A percentile compares a stretch with the other conserved stretches of the same genome.
These are phyloP conservation scores for Gastrolobium bilobum DNA, from an alignment of 306 rosid genomes.

Conservation along the genomic window DNA sequence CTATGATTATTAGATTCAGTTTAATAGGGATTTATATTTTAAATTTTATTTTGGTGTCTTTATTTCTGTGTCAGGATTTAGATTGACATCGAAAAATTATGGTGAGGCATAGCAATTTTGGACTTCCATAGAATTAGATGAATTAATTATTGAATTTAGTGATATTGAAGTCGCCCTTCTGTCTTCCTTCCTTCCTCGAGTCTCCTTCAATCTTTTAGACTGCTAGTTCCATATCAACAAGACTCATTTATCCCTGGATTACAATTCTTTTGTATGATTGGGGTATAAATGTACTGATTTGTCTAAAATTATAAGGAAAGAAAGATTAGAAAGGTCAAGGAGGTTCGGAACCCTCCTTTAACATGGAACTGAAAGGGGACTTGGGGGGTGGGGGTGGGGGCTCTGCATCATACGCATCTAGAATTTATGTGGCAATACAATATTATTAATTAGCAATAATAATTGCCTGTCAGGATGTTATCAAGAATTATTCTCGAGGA, in stretches of 20 bases:
- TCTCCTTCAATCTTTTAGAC: slow-evolving; percentile 23
- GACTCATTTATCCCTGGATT: slow-evolving; percentile 1
- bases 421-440: slow-evolving; percentile 36
- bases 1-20: slow-evolving; percentile 15
- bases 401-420: slow-evolving; percentile 19
- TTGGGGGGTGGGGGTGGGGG: slow-evolving; percentile 7
- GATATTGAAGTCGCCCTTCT: slow-evolving; percentile 2
- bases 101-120: not conserved
- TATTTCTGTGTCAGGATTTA: slow-evolving; percentile 13
- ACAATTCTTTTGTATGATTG: slow-evolving; percentile 11
- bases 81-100: slow-evolving; percentile 28
- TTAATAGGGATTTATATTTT: slow-evolving; percentile 1
- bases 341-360: slow-evolving; percentile 22
- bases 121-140: not conserved
- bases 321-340: slow-evolving; percentile 5
- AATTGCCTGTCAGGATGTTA: slow-evolving; percentile 68
- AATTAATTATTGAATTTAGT: slow-evolving; percentile 17
- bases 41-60: slow-evolving; percentile 31
- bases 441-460: slow-evolving; percentile 46
- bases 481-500: slow-evolving; percentile 55
- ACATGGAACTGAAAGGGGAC: not conserved
- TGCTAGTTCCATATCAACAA: slow-evolving; percentile 4
- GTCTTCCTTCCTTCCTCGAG: not conserved
- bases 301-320: slow-evolving; percentile 13
- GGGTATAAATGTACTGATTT: slow-evolving; percentile 27